phyloP scores from a whole-genome alignment of 495 filamentous ascomycete species.

The Xylaria palmicola region DNA sequence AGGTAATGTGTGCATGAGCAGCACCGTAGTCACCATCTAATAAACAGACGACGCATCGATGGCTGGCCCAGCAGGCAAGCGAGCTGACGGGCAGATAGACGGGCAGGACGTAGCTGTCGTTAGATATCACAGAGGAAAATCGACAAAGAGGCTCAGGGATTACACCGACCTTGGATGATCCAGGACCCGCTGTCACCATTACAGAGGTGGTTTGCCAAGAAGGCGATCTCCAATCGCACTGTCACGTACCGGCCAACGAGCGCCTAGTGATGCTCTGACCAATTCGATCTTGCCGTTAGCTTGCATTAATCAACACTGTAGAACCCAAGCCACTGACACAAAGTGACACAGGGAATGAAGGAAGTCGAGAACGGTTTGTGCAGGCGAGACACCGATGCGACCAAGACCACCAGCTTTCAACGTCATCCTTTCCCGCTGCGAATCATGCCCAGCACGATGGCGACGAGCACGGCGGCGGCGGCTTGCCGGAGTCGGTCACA shows the following conservation, averaged over 20 bases:
- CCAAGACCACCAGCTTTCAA: conserved; percentile 6
- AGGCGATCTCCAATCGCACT: conserved; percentile 17
- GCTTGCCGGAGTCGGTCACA: not conserved
- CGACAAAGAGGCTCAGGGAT: conserved; percentile 8
- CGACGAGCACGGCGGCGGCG: not conserved
- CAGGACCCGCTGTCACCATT: conserved; percentile 17
- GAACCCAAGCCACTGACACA: conserved; percentile 13
- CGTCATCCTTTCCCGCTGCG: not conserved
- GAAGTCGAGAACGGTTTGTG: conserved; percentile 16
- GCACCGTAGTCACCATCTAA: not conserved
- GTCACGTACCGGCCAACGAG: conserved; percentile 10
- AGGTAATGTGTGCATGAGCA: not conserved
- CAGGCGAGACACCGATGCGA: conserved; percentile 15
- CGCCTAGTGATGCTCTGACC: conserved; percentile 16
- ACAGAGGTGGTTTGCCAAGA: conserved; percentile 20
- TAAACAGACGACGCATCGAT: not conserved
- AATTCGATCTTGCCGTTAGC: conserved; percentile 18
- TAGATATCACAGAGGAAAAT: not conserved
- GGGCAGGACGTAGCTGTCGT: not conserved
- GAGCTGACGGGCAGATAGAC: not conserved
- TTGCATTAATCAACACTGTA: conserved; percentile 14
- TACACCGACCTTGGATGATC: conserved; percentile 19
- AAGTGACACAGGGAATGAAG: conserved; percentile 8
- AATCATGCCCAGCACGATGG: not conserved
- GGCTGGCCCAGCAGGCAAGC: not conserved